Percentiles rank a stretch among this genome's conserved stretches.
These are phyloP conservation scores for Scleroderma bovista DNA, from an alignment of 768 basidiomycete genomes.

Conservation along the genomic window DNA sequence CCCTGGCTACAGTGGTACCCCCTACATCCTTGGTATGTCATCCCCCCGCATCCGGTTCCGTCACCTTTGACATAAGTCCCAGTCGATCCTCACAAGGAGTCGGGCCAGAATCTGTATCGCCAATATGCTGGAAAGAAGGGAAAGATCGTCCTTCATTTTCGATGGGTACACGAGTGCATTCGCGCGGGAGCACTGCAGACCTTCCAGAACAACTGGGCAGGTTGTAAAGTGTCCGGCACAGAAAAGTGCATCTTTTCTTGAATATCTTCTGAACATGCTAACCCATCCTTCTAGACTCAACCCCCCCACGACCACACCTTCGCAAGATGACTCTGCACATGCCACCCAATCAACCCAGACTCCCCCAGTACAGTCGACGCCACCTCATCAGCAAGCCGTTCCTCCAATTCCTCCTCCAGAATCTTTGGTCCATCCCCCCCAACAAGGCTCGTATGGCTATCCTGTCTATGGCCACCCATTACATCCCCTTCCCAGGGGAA, in stretches of 20 bases:
- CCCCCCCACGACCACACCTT: constrained; percentile 11
- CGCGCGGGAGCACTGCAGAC: constrained; percentile 64
- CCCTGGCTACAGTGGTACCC: constrained; percentile 70
- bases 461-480: constrained; percentile 38
- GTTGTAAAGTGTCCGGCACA: constrained; percentile 71
- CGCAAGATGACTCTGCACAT: constrained; percentile 21
- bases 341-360: constrained; percentile 14
- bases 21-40: constrained; percentile 70
- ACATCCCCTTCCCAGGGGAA: constrained; percentile 31
- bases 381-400: constrained; percentile 23
- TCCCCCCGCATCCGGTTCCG: constrained; percentile 1
- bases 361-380: constrained; percentile 20
- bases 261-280: neutral
- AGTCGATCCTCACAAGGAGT: constrained; percentile 77
- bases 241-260: constrained; percentile 50
- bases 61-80: constrained; percentile 3
- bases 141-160: constrained; percentile 67
- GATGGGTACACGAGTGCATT: constrained; percentile 78
- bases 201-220: constrained; percentile 72
- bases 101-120: constrained; percentile 76
- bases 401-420: constrained; percentile 24
- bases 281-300: constrained; percentile 20
- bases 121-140: constrained; percentile 77
- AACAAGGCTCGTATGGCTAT: constrained; percentile 22
- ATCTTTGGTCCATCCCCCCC: constrained; percentile 25